Conservation (phyloP, 2,329 filamentous ascomycete species). For the Aspergillus calidoustus region DNA sequence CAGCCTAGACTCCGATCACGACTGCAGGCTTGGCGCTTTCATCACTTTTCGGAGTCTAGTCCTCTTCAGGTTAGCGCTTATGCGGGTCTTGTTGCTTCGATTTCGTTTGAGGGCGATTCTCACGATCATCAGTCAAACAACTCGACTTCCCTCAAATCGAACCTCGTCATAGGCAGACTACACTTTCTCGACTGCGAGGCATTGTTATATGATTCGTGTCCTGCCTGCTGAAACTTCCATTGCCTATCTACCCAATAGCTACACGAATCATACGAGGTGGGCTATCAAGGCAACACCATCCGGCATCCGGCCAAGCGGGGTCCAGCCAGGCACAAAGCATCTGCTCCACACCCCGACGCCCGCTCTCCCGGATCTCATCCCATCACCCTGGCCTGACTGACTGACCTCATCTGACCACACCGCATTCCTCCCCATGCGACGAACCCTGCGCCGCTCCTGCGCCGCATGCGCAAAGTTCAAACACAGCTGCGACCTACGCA, state of each 20-base stretch:
- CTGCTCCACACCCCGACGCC: neutral
- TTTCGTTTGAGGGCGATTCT: neutral
- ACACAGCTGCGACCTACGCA: conserved; percentile 59
- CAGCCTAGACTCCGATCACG: conserved; percentile 30
- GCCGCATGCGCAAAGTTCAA: conserved; percentile 61
- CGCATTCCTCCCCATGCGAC: conserved; percentile 50
- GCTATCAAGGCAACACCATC: too few relatives aligned
- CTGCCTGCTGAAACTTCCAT: neutral
- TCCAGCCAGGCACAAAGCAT: neutral
- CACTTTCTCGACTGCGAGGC: too few relatives aligned
- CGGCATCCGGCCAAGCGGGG: neutral
- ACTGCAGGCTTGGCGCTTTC: neutral
- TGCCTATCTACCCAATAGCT: neutral
- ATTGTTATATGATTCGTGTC: neutral
- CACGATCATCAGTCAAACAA: neutral
- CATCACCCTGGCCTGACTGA: too few relatives aligned
- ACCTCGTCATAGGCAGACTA: too few relatives aligned
- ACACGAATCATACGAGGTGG: neutral
- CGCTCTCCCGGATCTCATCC: too few relatives aligned
- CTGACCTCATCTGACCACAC: neutral
- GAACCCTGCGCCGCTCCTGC: conserved; percentile 63
- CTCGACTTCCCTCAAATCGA: too few relatives aligned
- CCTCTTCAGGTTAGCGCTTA: conserved; percentile 19
- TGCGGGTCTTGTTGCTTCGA: neutral
- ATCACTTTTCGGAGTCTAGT: conserved; percentile 31